phyloP scores from a whole-genome alignment of 2,329 filamentous ascomycete species.

The Incumbomyces delicatus region DNA sequence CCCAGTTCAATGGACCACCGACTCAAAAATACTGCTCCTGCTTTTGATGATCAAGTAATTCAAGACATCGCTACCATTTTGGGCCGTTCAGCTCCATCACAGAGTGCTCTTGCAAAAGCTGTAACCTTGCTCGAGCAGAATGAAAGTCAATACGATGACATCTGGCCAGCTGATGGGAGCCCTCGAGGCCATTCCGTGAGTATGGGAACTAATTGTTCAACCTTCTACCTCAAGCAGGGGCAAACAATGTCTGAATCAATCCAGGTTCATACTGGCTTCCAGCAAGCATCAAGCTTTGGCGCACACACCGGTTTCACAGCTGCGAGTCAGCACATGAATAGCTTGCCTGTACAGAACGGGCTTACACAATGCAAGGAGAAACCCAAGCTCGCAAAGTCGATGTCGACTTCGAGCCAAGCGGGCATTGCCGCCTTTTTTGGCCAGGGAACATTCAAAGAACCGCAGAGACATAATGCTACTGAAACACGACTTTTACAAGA shows the following conservation, averaged over 20 bases:
- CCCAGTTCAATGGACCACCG: slow-evolving; percentile 43
- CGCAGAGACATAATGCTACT: neutral
- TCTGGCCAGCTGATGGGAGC: slow-evolving; percentile 55
- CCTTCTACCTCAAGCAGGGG: slow-evolving; percentile 13
- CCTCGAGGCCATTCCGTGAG: slow-evolving; percentile 31
- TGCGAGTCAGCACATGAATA: slow-evolving; percentile 45
- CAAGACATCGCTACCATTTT: slow-evolving; percentile 63
- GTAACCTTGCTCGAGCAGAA: slow-evolving; percentile 30
- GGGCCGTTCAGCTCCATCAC: slow-evolving; percentile 49
- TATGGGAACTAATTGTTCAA: slow-evolving; percentile 28
- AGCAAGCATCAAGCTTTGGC: slow-evolving; percentile 25
- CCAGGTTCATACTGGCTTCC: slow-evolving; percentile 14
- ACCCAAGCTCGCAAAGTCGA: slow-evolving; percentile 10
- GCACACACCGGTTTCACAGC: slow-evolving; percentile 44
- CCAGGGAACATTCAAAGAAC: slow-evolving; percentile 11
- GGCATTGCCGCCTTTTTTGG: slow-evolving; percentile 46
- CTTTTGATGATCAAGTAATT: slow-evolving; percentile 53
- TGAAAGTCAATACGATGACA: slow-evolving; percentile 54
- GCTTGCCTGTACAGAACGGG: slow-evolving; percentile 20
- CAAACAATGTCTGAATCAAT: slow-evolving; percentile 17
- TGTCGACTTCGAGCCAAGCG: slow-evolving; percentile 35
- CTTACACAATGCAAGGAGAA: slow-evolving; percentile 9
- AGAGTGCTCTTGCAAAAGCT: slow-evolving; percentile 44
- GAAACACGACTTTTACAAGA: neutral
- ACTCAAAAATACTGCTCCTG: slow-evolving; percentile 57